Evolutionary conservation across 2,329 filamentous ascomycete genomes (phyloP).

Genomic region (Sphaerulina vaccinii): DNA sequence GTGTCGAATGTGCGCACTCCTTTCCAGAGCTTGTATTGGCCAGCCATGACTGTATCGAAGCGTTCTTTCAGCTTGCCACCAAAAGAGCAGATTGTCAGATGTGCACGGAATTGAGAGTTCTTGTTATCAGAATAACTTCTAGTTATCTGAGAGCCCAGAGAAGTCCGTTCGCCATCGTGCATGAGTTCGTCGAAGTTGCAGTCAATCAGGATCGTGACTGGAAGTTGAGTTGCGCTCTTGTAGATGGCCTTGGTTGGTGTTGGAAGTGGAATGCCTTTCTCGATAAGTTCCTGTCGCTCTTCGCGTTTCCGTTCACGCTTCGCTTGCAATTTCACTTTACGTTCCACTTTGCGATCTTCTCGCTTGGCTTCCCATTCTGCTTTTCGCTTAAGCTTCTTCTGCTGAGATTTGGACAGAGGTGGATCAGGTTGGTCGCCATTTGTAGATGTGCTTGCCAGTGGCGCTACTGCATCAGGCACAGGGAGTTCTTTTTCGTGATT

Average conservation of each 20-base stretch:
- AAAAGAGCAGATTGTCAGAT: slow-evolving; percentile 77
- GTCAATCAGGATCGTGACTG: slow-evolving; percentile 80
- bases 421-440: slow-evolving; percentile 12
- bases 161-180: slow-evolving; percentile 80
- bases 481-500: background rate
- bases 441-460: background rate
- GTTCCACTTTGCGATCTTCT: slow-evolving; percentile 55
- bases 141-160: slow-evolving; percentile 78
- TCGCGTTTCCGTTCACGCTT: slow-evolving; percentile 52
- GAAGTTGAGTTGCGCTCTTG: slow-evolving; percentile 47
- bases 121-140: slow-evolving; percentile 87
- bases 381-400: slow-evolving; percentile 72
- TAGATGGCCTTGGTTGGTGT: slow-evolving; percentile 13
- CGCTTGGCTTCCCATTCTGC: slow-evolving; percentile 74
- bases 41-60: slow-evolving; percentile 72
- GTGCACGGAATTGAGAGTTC: slow-evolving; percentile 63
- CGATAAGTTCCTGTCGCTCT: slow-evolving; percentile 27
- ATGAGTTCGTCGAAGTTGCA: slow-evolving; percentile 91
- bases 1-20: slow-evolving; percentile 70
- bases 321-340: slow-evolving; percentile 56
- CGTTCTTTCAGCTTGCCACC: slow-evolving; percentile 70
- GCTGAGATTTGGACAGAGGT: slow-evolving; percentile 78
- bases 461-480: slow-evolving; percentile 4
- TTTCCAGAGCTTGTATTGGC: slow-evolving; percentile 76
- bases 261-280: slow-evolving; percentile 17